phyloP scores from a whole-genome alignment of 768 basidiomycete genomes.

The Lyophyllum shimeji region DNA sequence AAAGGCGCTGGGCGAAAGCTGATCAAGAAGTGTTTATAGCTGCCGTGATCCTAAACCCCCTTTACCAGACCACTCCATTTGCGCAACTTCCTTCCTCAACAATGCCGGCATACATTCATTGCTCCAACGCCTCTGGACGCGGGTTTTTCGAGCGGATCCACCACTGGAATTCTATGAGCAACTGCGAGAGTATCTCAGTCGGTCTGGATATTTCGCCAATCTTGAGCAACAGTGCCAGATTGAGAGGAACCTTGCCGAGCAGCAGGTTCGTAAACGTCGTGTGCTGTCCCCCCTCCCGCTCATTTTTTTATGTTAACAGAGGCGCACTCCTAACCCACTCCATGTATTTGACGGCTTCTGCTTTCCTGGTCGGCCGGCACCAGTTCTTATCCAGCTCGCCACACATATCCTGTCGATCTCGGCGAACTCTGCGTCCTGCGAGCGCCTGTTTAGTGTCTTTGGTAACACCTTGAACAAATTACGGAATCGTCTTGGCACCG shows the following conservation, averaged over 20 bases:
- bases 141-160: no score
- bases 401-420: slow-evolving; percentile 20
- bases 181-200: slow-evolving; percentile 3
- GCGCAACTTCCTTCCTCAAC: background rate
- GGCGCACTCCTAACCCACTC: no score
- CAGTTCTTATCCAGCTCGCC: slow-evolving; percentile 18
- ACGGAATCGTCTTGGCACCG: slow-evolving; percentile 19
- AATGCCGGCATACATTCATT: no score
- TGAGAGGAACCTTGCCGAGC: slow-evolving; percentile 2
- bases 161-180: no score
- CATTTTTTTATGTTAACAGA: no score
- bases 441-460: slow-evolving; percentile 29
- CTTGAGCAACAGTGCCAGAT: background rate
- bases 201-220: slow-evolving; percentile 1
- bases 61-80: slow-evolving; percentile 15
- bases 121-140: no score
- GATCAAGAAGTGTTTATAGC: slow-evolving; percentile 29
- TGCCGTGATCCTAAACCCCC: slow-evolving; percentile 24
- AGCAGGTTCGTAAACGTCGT: background rate
- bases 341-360: no score
- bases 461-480: slow-evolving; percentile 28
- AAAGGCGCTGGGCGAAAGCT: slow-evolving; percentile 20
- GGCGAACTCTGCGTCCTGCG: slow-evolving; percentile 30
- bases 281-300: no score
- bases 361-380: no score